Evolutionary conservation across 2,329 filamentous ascomycete species (phyloP).

Genomic region (Kalaharituber pfeilii): DNA sequence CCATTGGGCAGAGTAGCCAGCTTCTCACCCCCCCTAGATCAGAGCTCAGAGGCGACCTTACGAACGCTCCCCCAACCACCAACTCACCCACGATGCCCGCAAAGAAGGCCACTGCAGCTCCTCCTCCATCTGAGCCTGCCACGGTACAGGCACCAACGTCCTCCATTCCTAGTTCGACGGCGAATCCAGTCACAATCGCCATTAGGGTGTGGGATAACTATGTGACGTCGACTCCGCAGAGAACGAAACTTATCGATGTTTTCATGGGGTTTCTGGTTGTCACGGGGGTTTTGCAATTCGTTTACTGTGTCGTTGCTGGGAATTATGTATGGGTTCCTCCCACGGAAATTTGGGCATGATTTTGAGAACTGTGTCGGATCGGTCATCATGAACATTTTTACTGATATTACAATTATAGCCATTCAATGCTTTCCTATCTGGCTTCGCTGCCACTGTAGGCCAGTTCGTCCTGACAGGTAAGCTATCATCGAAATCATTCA

Average conservation of each 20-base stretch:
- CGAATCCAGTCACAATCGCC: conserved; percentile 24
- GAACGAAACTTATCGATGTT: conserved; percentile 76
- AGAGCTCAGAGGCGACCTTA: too few species aligned
- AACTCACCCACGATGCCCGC: too few species aligned
- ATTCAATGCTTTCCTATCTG: conserved; percentile 95
- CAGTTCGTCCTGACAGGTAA: conserved; percentile 90
- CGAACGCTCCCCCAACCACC: too few species aligned
- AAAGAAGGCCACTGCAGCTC: conserved; percentile 10
- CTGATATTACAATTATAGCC: conserved; percentile 40
- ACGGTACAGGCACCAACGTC: conserved; percentile 8
- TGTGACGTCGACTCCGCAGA: conserved; percentile 62
- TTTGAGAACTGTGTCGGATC: not conserved
- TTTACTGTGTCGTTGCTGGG: conserved; percentile 78
- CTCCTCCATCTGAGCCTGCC: not conserved
- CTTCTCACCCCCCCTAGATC: too few species aligned
- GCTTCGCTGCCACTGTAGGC: conserved; percentile 84
- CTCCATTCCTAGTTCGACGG: conserved; percentile 12
- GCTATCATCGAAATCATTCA: not conserved
- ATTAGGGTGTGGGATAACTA: conserved; percentile 57
- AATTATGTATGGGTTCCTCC: conserved; percentile 57
- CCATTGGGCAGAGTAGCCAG: too few species aligned
- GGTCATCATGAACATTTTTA: not conserved
- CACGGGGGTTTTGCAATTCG: conserved; percentile 78
- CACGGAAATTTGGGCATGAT: not conserved
- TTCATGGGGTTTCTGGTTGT: conserved; percentile 79